phyloP scores from a whole-genome alignment of 305 asterid species.

The Fraxinus baroniana region DNA sequence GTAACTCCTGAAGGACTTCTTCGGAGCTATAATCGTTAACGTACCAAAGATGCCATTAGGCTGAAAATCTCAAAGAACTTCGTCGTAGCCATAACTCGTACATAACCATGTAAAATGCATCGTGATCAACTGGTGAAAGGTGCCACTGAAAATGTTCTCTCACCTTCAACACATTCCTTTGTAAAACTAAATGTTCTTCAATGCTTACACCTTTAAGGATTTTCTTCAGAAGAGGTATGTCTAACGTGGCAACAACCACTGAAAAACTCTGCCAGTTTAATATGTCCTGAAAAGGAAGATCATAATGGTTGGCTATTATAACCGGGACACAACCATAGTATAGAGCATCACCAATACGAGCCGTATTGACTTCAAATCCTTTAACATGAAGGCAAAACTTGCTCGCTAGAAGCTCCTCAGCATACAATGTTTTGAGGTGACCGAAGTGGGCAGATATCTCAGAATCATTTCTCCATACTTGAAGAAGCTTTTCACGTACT shows the following conservation, averaged over 20 bases:
- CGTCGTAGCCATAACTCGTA: slow-evolving; percentile 80
- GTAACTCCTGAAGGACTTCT: slow-evolving; percentile 28
- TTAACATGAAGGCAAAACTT: slow-evolving; percentile 90
- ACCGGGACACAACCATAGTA: slow-evolving; percentile 84
- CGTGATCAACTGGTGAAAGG: slow-evolving; percentile 59
- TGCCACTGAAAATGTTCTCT: slow-evolving; percentile 87
- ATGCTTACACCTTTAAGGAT: slow-evolving; percentile 42
- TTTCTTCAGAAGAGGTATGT: slow-evolving; percentile 72
- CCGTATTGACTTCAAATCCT: slow-evolving; percentile 93
- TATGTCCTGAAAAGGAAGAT: slow-evolving; percentile 81
- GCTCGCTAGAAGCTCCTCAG: slow-evolving; percentile 62
- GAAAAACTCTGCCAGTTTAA: slow-evolving; percentile 77
- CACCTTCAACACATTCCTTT: slow-evolving; percentile 53
- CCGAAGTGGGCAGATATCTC: slow-evolving; percentile 58
- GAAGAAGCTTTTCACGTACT: slow-evolving; percentile 79
- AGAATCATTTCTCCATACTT: slow-evolving; percentile 70
- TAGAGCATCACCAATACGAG: slow-evolving; percentile 79
- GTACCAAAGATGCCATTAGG: background rate
- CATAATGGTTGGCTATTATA: slow-evolving; percentile 83
- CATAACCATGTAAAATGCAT: slow-evolving; percentile 83
- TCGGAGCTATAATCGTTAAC: background rate
- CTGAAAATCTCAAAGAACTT: slow-evolving; percentile 34
- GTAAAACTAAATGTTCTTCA: slow-evolving; percentile 43
- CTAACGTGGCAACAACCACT: slow-evolving; percentile 65
- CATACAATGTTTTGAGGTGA: slow-evolving; percentile 50